Conservation (phyloP, 345 rosid genomes). For the Arabis hirsuta region DNA sequence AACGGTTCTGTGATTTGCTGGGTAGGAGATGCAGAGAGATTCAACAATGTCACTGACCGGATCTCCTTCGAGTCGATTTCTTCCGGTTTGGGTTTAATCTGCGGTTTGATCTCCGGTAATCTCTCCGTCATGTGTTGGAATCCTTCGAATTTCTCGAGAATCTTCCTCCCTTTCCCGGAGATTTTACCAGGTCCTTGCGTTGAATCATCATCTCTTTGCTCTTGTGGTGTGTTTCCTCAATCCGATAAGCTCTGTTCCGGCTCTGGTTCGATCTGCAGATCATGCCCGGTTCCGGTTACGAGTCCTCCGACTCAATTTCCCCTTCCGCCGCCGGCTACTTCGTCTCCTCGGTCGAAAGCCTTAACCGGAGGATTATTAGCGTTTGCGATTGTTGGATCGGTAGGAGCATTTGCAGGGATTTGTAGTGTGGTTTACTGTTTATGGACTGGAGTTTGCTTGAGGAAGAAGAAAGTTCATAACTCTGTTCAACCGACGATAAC, state of each 20-base stretch:
- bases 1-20: conserved; percentile 72
- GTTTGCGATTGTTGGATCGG: conserved; percentile 74
- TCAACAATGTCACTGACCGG: conserved; percentile 42
- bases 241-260: conserved; percentile 59
- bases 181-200: conserved; percentile 86
- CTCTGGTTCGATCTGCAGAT: conserved; percentile 58
- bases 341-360: conserved; percentile 41
- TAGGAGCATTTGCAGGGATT: conserved; percentile 67
- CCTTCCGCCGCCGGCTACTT: background rate
- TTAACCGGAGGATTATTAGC: conserved; percentile 67
- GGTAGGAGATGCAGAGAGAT: conserved; percentile 60
- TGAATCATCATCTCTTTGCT: conserved; percentile 45
- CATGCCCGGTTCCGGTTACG: conserved; percentile 33
- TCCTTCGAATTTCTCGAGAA: conserved; percentile 33
- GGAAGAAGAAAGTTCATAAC: conserved; percentile 84
- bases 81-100: conserved; percentile 69
- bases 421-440: conserved; percentile 66
- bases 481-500: conserved; percentile 93
- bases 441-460: conserved; percentile 81
- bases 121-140: conserved; percentile 78
- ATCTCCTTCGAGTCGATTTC: conserved; percentile 64
- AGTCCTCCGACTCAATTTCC: conserved; percentile 23
- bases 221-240: conserved; percentile 54
- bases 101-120: conserved; percentile 60
- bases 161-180: conserved; percentile 46